Conservation (phyloP, 768 basidiomycete species). For the Coprinellus micaceus region DNA sequence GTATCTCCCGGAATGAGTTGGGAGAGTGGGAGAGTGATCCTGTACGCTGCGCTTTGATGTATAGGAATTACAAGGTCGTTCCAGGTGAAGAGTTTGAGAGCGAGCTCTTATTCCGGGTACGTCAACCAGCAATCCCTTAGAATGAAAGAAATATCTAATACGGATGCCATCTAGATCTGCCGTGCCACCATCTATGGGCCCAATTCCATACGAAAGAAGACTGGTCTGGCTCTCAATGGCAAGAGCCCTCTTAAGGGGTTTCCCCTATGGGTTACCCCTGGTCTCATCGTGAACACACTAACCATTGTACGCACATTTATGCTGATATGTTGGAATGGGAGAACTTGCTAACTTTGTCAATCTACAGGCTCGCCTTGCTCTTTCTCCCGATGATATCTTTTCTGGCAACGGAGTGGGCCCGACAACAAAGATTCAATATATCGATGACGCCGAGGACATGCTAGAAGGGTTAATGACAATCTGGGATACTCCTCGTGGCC, state of each 20-base stretch:
- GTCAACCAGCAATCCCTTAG: too few species aligned
- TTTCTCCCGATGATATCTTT: not conserved
- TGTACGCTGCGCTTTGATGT: not conserved
- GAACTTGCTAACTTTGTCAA: not conserved
- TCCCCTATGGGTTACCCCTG: not conserved
- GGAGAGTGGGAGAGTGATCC: not conserved
- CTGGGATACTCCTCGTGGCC: not conserved
- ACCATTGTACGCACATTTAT: not conserved
- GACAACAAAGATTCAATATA: not conserved
- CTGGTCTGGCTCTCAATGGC: not conserved
- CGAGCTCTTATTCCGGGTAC: not conserved
- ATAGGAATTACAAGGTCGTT: not conserved
- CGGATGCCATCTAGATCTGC: not conserved
- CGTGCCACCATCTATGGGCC: not conserved
- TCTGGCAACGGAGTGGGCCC: not conserved
- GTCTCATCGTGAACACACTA: not conserved
- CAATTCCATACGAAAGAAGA: not conserved
- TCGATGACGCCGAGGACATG: not conserved
- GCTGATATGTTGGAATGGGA: not conserved
- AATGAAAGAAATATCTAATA: too few species aligned
- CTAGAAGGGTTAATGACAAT: not conserved
- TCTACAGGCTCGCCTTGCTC: not conserved
- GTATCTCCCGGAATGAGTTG: not conserved
- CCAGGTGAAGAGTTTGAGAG: not conserved
- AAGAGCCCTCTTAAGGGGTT: not conserved